Evolutionary conservation across 1,284 basidiomycete genomes (phyloP).

Genomic region (Peniophora sp.): DNA sequence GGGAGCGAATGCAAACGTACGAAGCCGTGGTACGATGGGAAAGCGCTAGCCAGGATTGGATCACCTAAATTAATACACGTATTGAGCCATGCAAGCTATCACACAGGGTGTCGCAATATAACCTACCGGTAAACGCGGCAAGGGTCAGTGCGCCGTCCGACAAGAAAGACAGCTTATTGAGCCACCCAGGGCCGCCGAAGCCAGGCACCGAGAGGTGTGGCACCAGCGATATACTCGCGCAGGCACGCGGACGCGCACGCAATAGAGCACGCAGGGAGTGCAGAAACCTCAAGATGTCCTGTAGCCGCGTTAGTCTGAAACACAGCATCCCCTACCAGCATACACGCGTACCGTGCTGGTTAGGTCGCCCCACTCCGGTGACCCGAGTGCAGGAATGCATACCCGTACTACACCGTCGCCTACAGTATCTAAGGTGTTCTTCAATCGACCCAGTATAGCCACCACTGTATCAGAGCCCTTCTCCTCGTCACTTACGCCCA

Average conservation of each 20-base stretch:
- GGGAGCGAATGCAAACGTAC: slow-evolving; percentile 72
- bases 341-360: slow-evolving; percentile 49
- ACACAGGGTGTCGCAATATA: neutral
- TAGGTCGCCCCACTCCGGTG: slow-evolving; percentile 64
- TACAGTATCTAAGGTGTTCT: slow-evolving; percentile 9
- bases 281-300: slow-evolving; percentile 71
- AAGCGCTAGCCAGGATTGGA: slow-evolving; percentile 55
- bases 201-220: slow-evolving; percentile 46
- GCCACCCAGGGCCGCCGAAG: slow-evolving; percentile 61
- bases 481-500: slow-evolving; percentile 30
- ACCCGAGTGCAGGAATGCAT: slow-evolving; percentile 66
- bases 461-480: neutral
- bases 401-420: slow-evolving; percentile 40
- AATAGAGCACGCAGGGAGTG: slow-evolving; percentile 58
- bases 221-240: slow-evolving; percentile 64
- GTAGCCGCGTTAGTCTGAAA: slow-evolving; percentile 3
- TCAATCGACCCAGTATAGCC: slow-evolving; percentile 13
- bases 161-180: slow-evolving; percentile 72
- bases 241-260: slow-evolving; percentile 45
- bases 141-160: slow-evolving; percentile 72
- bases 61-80: slow-evolving; percentile 36
- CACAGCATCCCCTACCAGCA: too few relatives aligned
- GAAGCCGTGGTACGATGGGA: slow-evolving; percentile 81
- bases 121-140: slow-evolving; percentile 73
- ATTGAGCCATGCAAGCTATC: too few relatives aligned